phyloP scores from a whole-genome alignment of 1,284 basidiomycete genomes.

The Heterobasidion irregulare region DNA sequence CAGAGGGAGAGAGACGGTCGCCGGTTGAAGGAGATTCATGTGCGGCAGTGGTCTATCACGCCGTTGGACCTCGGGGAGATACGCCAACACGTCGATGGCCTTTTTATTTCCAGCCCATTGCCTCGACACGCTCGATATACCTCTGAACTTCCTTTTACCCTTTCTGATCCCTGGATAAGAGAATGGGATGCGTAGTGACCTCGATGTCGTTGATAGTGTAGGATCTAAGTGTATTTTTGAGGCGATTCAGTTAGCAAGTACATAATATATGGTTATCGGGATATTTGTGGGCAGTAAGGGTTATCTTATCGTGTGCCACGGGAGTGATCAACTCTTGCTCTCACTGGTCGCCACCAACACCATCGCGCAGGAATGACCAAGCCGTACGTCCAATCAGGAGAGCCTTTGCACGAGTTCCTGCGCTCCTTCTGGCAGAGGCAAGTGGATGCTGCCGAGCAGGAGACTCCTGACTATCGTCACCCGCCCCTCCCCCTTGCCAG shows the following conservation, averaged over 20 bases:
- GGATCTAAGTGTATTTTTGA: no score
- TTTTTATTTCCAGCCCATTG: background rate
- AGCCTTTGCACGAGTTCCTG: slow-evolving; percentile 70
- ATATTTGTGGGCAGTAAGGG: no score
- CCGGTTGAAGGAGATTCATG: background rate
- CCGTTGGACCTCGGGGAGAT: background rate
- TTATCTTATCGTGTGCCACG: background rate
- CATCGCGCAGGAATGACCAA: slow-evolving; percentile 4
- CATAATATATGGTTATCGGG: background rate
- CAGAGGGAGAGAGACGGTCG: background rate
- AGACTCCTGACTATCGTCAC: slow-evolving; percentile 78
- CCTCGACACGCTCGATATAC: no score
- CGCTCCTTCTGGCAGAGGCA: slow-evolving; percentile 81
- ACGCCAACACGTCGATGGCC: background rate
- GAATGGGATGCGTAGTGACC: no score
- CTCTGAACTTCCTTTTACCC: no score
- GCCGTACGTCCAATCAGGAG: slow-evolving; percentile 55
- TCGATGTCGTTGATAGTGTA: no score
- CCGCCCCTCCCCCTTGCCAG: slow-evolving; percentile 83
- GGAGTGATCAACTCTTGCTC: background rate
- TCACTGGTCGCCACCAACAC: background rate
- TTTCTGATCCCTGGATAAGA: no score
- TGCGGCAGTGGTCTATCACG: background rate
- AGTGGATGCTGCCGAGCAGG: slow-evolving; percentile 71
- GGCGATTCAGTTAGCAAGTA: no score